Evolutionary conservation across 257 asterid genomes (phyloP).

Genomic region (Petrea volubilis): DNA sequence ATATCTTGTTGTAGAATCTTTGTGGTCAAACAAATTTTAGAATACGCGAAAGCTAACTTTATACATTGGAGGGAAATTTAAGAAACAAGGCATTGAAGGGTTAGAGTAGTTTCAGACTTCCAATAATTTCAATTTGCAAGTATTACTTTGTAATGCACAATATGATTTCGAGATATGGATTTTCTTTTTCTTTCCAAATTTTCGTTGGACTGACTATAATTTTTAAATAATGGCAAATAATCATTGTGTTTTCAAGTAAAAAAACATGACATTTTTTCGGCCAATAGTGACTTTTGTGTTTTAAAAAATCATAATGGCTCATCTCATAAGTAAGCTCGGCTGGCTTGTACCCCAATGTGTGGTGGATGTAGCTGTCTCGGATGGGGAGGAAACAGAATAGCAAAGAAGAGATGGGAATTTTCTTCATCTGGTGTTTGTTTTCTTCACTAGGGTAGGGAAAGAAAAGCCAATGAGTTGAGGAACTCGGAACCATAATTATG

Average conservation of each 20-base stretch:
- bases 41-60: no score
- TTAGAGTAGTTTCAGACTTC: no score
- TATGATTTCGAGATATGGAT: not conserved
- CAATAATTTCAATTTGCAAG: not conserved
- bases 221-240: not conserved
- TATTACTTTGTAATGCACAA: not conserved
- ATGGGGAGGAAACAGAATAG: not conserved
- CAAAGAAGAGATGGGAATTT: not conserved
- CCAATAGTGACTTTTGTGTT: not conserved
- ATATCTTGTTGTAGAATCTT: no score
- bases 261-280: not conserved
- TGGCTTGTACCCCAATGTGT: not conserved
- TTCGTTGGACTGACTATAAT: not conserved
- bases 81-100: not conserved
- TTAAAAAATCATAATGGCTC: not conserved
- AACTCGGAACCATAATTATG: no score
- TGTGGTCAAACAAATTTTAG: no score
- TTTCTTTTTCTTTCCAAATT: not conserved
- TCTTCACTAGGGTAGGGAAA: not conserved
- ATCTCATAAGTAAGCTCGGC: not conserved
- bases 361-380: not conserved
- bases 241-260: not conserved
- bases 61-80: not conserved
- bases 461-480: no score
- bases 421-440: not conserved